These are phyloP conservation scores for Sugiyamaella lignohabitans DNA, from an alignment of 805 yeast genomes.

Conservation along the genomic window DNA sequence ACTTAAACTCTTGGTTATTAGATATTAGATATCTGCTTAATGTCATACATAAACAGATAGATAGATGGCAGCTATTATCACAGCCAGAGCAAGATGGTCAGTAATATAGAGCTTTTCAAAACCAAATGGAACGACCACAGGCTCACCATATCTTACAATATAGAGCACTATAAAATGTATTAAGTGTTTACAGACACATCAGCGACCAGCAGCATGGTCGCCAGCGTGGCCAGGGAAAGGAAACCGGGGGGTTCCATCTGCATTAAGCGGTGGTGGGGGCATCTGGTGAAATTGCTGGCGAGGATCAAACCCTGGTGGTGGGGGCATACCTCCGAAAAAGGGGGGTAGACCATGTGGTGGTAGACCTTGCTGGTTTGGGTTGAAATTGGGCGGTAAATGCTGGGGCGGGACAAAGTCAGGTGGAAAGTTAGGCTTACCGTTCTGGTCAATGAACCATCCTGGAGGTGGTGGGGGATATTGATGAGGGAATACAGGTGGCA, in stretches of 20 bases:
- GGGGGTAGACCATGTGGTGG: conserved; percentile 16
- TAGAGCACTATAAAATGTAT: too few relatives aligned
- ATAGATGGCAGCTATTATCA: too few relatives aligned
- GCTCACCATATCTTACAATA: too few relatives aligned
- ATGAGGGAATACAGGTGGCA: conserved; percentile 9
- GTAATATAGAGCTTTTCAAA: too few relatives aligned
- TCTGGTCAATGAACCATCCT: conserved; percentile 15
- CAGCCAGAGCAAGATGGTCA: too few relatives aligned
- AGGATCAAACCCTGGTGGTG: conserved; percentile 16
- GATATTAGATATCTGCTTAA: too few relatives aligned
- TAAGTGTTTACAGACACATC: too few relatives aligned
- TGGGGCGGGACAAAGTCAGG: conserved; percentile 14
- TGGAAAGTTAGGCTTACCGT: conserved; percentile 13
- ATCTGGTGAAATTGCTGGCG: conserved; percentile 4
- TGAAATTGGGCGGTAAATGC: conserved; percentile 2
- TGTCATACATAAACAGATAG: too few relatives aligned
- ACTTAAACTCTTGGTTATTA: too few relatives aligned
- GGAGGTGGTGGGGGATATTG: conserved; percentile 16
- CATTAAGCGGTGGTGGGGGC: conserved; percentile 11
- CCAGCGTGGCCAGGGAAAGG: conserved; percentile 1
- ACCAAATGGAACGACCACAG: too few relatives aligned
- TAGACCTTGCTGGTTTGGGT: conserved; percentile 1
- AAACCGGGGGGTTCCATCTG: conserved; percentile 11
- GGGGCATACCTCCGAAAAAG: conserved; percentile 15
- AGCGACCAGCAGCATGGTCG: too few relatives aligned